Evolutionary conservation across 2,329 filamentous ascomycete genomes (phyloP).

Genomic region (Pestalotiopsis sp.): DNA sequence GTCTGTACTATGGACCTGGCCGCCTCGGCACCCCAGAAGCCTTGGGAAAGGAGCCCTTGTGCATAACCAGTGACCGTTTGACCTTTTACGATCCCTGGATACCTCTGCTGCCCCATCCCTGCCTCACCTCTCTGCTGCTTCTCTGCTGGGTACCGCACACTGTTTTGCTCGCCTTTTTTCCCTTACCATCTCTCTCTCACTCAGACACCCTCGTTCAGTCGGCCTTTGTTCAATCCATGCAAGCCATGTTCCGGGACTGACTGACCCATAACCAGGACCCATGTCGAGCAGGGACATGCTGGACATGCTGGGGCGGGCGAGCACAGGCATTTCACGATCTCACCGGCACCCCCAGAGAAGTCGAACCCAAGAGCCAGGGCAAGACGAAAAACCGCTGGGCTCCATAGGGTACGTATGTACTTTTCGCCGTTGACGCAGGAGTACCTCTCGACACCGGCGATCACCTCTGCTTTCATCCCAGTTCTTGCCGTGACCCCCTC

Average conservation of each 20-base stretch:
- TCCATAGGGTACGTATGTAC: slow-evolving; percentile 29
- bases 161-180: not conserved
- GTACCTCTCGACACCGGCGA: slow-evolving; percentile 36
- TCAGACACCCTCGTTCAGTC: slow-evolving; percentile 33
- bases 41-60: slow-evolving; percentile 11
- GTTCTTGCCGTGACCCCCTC: slow-evolving; percentile 35
- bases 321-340: slow-evolving; percentile 24
- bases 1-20: slow-evolving; percentile 2
- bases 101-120: slow-evolving; percentile 11
- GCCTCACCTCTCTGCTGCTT: slow-evolving; percentile 31
- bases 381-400: slow-evolving; percentile 26
- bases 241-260: slow-evolving; percentile 15
- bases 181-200: slow-evolving; percentile 21
- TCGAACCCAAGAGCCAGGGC: slow-evolving; percentile 24
- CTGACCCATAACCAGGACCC: slow-evolving; percentile 13
- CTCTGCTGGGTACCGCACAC: not conserved
- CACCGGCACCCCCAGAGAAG: slow-evolving; percentile 41
- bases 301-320: slow-evolving; percentile 28
- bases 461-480: slow-evolving; percentile 42
- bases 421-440: slow-evolving; percentile 32
- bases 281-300: slow-evolving; percentile 26
- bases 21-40: slow-evolving; percentile 1
- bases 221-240: slow-evolving; percentile 22
- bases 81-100: slow-evolving; percentile 38
- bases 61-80: slow-evolving; percentile 37